Conservation (phyloP, 2,329 filamentous ascomycete species). For the Exophiala dermatitidis region DNA sequence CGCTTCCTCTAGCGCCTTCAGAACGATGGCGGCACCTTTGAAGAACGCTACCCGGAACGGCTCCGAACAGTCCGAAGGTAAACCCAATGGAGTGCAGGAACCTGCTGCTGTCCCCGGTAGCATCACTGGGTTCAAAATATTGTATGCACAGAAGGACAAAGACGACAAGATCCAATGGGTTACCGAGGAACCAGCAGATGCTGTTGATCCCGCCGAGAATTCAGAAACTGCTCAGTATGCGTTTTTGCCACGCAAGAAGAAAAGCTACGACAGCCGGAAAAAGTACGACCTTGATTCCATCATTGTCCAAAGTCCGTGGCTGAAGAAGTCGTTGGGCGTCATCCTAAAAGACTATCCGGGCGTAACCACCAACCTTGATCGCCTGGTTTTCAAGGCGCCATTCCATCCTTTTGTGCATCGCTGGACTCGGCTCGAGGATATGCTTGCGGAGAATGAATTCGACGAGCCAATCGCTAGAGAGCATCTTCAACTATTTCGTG, state of each 20-base stretch:
- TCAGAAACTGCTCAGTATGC: constrained; percentile 56
- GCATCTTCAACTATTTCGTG: constrained; percentile 41
- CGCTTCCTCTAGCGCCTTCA: too few relatives aligned
- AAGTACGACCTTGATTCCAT: constrained; percentile 56
- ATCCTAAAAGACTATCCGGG: constrained; percentile 55
- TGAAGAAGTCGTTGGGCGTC: constrained; percentile 51
- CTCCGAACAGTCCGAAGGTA: too few relatives aligned
- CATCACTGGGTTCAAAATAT: constrained; percentile 39
- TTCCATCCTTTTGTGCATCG: constrained; percentile 61
- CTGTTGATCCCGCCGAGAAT: constrained; percentile 53
- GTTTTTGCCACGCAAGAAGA: constrained; percentile 52
- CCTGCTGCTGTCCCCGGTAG: constrained; percentile 27
- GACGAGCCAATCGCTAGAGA: constrained; percentile 41
- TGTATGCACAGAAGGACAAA: constrained; percentile 48
- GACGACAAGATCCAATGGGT: constrained; percentile 50
- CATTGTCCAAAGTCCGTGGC: constrained; percentile 55
- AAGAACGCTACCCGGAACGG: too few relatives aligned
- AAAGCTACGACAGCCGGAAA: constrained; percentile 53
- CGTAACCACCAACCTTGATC: constrained; percentile 52
- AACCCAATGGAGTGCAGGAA: not conserved
- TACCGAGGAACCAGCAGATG: constrained; percentile 48
- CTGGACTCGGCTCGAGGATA: constrained; percentile 46
- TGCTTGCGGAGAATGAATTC: constrained; percentile 35
- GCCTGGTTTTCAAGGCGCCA: constrained; percentile 53
- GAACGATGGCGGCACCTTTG: too few relatives aligned